Evolutionary conservation across 2,329 filamentous ascomycete genomes (phyloP), one percentile per base, ranked within the genome.

Genomic region (Penicillium verrucosum): DNA sequence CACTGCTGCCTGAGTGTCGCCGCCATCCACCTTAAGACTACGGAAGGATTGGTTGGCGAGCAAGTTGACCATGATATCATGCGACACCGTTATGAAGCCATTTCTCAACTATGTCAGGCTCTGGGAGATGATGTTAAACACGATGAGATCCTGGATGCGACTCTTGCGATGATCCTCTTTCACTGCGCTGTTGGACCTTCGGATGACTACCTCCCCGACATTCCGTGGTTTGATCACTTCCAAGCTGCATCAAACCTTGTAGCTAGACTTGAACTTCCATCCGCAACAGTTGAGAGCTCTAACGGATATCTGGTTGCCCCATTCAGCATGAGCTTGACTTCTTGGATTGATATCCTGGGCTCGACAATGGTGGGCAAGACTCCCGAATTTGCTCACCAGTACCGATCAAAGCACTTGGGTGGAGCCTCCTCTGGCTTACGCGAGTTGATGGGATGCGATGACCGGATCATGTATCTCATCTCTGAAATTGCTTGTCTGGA

Each of bases 321-420:
- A 14, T 97, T 97, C 84, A 96, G 92, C 82, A 97, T 97, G 92
- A 92, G 90, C 8, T 46, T 75, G 23, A 89, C 91, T 9, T 82
- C 92, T 10, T 97, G 94, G 94, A 96, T 97, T 68, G 94, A 99
- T 75, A 97, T 99, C 64, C 85, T 97, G 30, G 94, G 94, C 61
- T 88, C 92, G 2, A 95, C 92, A 11, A 96, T 99, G 87, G 83
- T 89, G 61, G 92, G 92, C 37, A 85, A 86, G 55, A 89, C 91
- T 9, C 94, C 94, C 9, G 84, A 85, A 9, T 97, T 97, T 70
- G 92, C 94, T 5, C 90, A 97, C 77, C 90, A 89, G n/a, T 99
- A 97, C 77, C 88, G 94, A 48, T 89, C 94, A 74, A 96, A 97
- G 81, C 90, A 96, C 73, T 84, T 96, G 51, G 78, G 74, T 46